Base-by-base conservation (phyloP, 78 protist species). In the Speleostelium caveatum region DNA sequence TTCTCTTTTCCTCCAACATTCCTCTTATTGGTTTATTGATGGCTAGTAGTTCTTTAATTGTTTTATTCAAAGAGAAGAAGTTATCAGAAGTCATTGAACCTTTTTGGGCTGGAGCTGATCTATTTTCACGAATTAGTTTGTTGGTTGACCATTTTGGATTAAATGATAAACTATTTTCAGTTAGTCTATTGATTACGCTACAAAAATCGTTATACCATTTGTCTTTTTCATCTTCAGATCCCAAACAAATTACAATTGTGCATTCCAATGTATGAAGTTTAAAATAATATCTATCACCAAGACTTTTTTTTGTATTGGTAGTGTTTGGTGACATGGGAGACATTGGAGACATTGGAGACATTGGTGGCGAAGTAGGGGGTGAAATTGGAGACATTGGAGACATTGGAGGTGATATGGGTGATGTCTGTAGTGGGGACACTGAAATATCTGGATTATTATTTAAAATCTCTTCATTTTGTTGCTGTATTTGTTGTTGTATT, bases 121-220 rank as follows among this genome's bases (percentile, higher is more conserved):
- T n/a, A 58, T 58, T 4, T 19, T 58, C 2, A 65, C 49, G 10
- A 17, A 58, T 55, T 14, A 59, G 28, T 1, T 69, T 58, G 30
- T 80, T 80, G 8, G 41, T 80, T 55, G 89, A 80, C 89, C 89
- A 80, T 68, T 68, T 80, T 32, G 89, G 89, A 56, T 68, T 80
- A 58, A 80, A 80, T 16, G 77, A 56, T 28, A 80, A 8, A n/a
- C 68, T 36, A 41, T 80, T 80, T 59, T 80, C 89, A 22, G 89
- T 80, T 30, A 80, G 33, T 30, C 49, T 75, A 56, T 80, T 80
- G 28, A 80, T 80, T 1, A 80, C 89, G 26, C n/a, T 55, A 6
- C 66, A n/a, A 39, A 80, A 80, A 55, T 72, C 77, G 28, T 41
- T 68, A 14, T 60, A 67, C 89, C 89, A 80, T 14, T 19, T 45